Percentiles rank a stretch among this genome's conserved stretches.
phyloP scores from a whole-genome alignment of 2,329 filamentous ascomycete species.

The Colletotrichum brevisporum region DNA sequence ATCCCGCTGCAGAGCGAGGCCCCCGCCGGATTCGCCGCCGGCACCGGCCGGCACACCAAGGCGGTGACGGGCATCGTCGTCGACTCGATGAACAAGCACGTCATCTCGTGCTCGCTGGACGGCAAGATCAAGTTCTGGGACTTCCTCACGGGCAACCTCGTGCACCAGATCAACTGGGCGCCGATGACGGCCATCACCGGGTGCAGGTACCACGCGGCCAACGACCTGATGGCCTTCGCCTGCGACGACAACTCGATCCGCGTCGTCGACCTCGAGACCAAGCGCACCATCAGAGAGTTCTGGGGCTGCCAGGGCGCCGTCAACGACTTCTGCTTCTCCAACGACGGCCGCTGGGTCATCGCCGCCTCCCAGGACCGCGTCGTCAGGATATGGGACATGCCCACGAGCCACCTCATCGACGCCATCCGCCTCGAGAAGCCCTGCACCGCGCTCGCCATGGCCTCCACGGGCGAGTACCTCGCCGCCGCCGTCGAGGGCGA shows the following conservation, averaged over 20 bases:
- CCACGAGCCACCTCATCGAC: constrained; percentile 95
- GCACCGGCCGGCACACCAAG: constrained; percentile 82
- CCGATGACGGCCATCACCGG: constrained; percentile 81
- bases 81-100: constrained; percentile 87
- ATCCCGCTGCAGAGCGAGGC: constrained; percentile 65
- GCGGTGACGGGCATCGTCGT: constrained; percentile 89
- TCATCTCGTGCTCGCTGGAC: constrained; percentile 90
- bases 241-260: constrained; percentile 92
- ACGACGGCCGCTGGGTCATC: constrained; percentile 93
- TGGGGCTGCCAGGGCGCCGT: constrained; percentile 83
- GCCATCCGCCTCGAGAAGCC: constrained; percentile 84
- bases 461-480: constrained; percentile 91
- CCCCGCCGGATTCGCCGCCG: constrained; percentile 59
- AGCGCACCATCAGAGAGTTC: constrained; percentile 91
- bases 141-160: constrained; percentile 84
- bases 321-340: constrained; percentile 90
- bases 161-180: constrained; percentile 88
- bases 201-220: constrained; percentile 85
- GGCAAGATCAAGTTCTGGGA: constrained; percentile 99
- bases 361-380: constrained; percentile 86
- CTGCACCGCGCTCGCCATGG: constrained; percentile 90
- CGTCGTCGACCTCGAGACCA: constrained; percentile 91
- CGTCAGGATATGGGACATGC: constrained; percentile 92
- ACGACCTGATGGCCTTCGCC: constrained; percentile 87
- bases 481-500: constrained; percentile 87